Evolutionary conservation across 306 rosid species (phyloP).

Genomic region (cucumber (Cucumis sativus)): DNA sequence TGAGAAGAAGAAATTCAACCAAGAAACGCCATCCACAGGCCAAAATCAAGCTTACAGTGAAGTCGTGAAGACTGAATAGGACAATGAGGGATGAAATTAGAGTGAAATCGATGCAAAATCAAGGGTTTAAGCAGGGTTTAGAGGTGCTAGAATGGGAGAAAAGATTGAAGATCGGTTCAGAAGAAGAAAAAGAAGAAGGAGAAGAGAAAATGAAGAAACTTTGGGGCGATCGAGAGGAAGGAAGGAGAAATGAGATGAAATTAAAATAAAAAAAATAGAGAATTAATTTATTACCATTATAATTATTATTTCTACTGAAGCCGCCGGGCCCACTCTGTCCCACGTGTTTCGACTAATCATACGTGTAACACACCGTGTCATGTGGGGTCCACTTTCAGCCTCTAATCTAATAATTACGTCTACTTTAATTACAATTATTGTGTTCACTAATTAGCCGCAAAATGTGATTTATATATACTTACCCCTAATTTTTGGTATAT

Average conservation of each 20-base stretch:
- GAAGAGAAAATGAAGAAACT: not conserved
- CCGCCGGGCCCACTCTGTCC: slow-evolving; percentile 6
- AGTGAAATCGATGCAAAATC: not conserved
- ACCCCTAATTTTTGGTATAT: too few relatives aligned
- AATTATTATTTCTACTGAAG: not conserved
- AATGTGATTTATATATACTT: not conserved
- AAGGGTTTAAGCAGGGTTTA: not conserved
- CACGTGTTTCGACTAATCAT: not conserved
- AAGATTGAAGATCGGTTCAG: not conserved
- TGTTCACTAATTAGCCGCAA: not conserved
- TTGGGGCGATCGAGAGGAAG: not conserved
- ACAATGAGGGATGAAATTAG: not conserved
- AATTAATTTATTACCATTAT: not conserved
- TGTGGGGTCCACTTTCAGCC: not conserved
- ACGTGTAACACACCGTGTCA: not conserved
- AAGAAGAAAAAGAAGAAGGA: not conserved
- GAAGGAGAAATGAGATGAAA: not conserved
- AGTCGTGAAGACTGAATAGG: not conserved
- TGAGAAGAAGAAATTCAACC: slow-evolving; percentile 3
- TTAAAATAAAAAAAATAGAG: not conserved
- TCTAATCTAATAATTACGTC: not conserved
- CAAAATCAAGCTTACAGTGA: not conserved
- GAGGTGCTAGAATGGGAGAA: not conserved
- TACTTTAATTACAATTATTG: not conserved
- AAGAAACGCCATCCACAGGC: slow-evolving; percentile 14